Evolutionary conservation across 164 flowering plant genomes (phyloP).

Genomic region (Cinnamomum micranthum): DNA sequence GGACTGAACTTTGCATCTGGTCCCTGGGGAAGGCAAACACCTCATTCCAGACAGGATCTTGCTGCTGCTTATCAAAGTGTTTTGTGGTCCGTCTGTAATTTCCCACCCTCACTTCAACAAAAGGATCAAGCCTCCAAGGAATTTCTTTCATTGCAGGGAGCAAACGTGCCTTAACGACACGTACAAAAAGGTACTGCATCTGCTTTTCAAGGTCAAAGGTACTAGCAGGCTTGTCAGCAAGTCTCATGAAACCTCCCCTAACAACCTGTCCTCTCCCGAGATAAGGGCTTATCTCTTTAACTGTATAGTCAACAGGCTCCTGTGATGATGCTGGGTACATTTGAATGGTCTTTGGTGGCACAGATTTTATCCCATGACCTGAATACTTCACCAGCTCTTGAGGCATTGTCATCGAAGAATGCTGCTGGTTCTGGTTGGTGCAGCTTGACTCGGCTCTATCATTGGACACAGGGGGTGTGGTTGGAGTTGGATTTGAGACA

Average conservation of each 20-base stretch:
- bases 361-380: constrained; percentile 53
- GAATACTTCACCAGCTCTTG: constrained; percentile 35
- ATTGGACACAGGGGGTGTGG: constrained; percentile 9
- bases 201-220: constrained; percentile 41
- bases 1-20: constrained; percentile 66
- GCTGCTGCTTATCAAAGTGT: constrained; percentile 62
- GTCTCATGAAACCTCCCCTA: constrained; percentile 55
- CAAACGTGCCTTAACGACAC: constrained; percentile 86
- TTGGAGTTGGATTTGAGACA: constrained; percentile 11
- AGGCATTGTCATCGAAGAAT: constrained; percentile 18
- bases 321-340: constrained; percentile 47
- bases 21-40: constrained; percentile 87
- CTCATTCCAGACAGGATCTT: constrained; percentile 81
- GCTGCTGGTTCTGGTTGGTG: constrained; percentile 51
- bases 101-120: constrained; percentile 82
- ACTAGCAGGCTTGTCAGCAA: constrained; percentile 46
- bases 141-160: constrained; percentile 72
- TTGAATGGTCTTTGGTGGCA: constrained; percentile 57
- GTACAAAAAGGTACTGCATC: constrained; percentile 81
- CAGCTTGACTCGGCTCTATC: constrained; percentile 43
- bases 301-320: constrained; percentile 74
- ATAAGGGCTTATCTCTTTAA: constrained; percentile 88
- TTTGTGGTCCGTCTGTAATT: constrained; percentile 79
- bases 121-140: constrained; percentile 87
- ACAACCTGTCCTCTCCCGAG: constrained; percentile 92